Percentiles rank a stretch among this genome's conserved stretches.
Evolutionary conservation across 352 stramenopile species (phyloP).

Genomic region (Achlya hypogyna): DNA sequence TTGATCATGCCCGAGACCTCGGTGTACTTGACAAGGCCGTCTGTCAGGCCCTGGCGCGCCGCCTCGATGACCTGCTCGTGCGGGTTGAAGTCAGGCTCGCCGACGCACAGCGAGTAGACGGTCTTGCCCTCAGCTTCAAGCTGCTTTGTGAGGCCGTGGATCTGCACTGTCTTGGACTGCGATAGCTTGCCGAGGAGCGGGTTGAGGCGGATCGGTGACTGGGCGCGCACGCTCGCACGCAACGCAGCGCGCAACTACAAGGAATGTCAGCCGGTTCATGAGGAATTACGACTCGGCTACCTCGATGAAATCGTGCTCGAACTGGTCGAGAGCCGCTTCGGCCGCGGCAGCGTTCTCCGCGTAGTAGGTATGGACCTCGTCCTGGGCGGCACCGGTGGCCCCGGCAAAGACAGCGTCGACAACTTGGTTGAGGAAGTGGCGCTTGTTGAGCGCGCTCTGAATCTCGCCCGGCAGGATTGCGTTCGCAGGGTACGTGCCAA

Average conservation of each 20-base stretch:
- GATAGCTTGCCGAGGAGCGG: slow-evolving; percentile 77
- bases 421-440: neutral
- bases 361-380: neutral
- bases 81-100: slow-evolving; percentile 93
- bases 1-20: slow-evolving; percentile 87
- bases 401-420: neutral
- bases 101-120: slow-evolving; percentile 90
- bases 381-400: neutral
- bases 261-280: neutral
- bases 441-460: slow-evolving; percentile 12
- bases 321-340: neutral
- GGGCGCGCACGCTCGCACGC: slow-evolving; percentile 35
- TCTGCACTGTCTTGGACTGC: slow-evolving; percentile 87
- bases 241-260: neutral
- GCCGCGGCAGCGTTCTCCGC: neutral
- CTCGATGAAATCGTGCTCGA: slow-evolving; percentile 3
- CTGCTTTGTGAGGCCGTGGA: slow-evolving; percentile 91
- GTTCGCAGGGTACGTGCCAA: slow-evolving; percentile 11
- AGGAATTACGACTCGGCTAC: neutral
- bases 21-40: slow-evolving; percentile 91
- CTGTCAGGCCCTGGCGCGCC: slow-evolving; percentile 49
- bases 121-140: slow-evolving; percentile 88
- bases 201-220: slow-evolving; percentile 44
- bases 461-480: neutral
- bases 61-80: slow-evolving; percentile 85